phyloP scores from a whole-genome alignment of 495 filamentous ascomycete species.

The Viridothelium virens region DNA sequence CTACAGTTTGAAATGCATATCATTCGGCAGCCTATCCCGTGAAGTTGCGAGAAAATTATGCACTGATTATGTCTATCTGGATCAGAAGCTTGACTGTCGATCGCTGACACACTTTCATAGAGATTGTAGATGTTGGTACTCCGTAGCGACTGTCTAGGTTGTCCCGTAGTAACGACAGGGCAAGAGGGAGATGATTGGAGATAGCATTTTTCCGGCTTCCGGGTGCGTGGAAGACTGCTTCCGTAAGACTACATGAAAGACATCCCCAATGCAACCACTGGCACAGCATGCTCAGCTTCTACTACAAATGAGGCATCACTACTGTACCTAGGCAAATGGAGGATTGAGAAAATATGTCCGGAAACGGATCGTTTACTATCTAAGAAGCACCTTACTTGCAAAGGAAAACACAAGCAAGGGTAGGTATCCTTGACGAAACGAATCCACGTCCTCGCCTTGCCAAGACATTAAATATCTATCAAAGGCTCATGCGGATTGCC shows the following conservation, averaged over 20 bases:
- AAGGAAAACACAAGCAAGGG: slow-evolving; percentile 10
- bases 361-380: slow-evolving; percentile 6
- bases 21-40: not conserved
- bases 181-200: not conserved
- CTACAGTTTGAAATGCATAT: not conserved
- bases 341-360: not conserved
- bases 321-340: not conserved
- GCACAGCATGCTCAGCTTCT: not conserved
- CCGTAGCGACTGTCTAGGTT: not conserved
- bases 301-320: not conserved
- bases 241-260: not conserved
- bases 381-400: slow-evolving; percentile 1
- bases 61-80: too few relatives aligned
- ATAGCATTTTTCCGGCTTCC: not conserved
- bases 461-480: slow-evolving; percentile 10
- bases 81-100: too few relatives aligned
- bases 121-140: too few relatives aligned
- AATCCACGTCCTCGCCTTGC: slow-evolving; percentile 11
- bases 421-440: slow-evolving; percentile 12
- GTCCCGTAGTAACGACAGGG: not conserved
- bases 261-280: not conserved
- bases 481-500: slow-evolving; percentile 11
- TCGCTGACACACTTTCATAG: too few relatives aligned
- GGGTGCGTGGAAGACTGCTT: not conserved
- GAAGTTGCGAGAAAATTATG: too few relatives aligned